These are phyloP conservation scores for Pilasporangium apinafurcum DNA, from an alignment of 352 stramenopile genomes.

Conservation along the genomic window DNA sequence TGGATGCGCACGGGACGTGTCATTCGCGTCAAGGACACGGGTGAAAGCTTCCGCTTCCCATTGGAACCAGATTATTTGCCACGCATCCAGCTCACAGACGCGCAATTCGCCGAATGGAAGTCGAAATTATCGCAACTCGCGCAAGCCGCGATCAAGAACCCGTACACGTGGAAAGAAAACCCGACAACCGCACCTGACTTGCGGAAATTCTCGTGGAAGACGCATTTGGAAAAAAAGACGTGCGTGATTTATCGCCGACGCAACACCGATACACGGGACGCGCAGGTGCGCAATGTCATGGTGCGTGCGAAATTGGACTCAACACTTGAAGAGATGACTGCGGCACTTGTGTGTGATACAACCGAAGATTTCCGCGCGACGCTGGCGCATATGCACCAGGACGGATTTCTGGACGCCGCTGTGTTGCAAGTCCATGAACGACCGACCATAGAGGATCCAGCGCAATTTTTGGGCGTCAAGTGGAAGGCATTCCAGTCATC, in stretches of 20 bases:
- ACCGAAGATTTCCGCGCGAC: slow-evolving; percentile 59
- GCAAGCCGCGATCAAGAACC: slow-evolving; percentile 30
- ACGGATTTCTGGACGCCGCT: slow-evolving; percentile 65
- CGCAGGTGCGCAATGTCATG: slow-evolving; percentile 37
- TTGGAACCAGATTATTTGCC: slow-evolving; percentile 57
- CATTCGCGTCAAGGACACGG: slow-evolving; percentile 67
- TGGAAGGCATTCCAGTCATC: slow-evolving; percentile 68
- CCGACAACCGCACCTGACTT: slow-evolving; percentile 46
- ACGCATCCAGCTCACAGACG: slow-evolving; percentile 19
- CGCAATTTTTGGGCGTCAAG: slow-evolving; percentile 71
- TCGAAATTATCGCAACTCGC: slow-evolving; percentile 23
- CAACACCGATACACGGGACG: slow-evolving; percentile 27
- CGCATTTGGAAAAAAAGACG: slow-evolving; percentile 62
- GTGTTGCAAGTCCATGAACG: slow-evolving; percentile 61
- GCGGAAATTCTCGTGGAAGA: slow-evolving; percentile 59
- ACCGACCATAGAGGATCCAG: slow-evolving; percentile 39
- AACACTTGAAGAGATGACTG: slow-evolving; percentile 66
- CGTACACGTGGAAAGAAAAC: slow-evolving; percentile 66
- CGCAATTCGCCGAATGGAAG: slow-evolving; percentile 23
- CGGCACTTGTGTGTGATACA: slow-evolving; percentile 47
- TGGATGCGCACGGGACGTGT: slow-evolving; percentile 70
- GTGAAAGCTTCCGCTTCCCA: slow-evolving; percentile 65
- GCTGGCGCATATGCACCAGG: slow-evolving; percentile 60
- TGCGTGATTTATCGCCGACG: slow-evolving; percentile 59
- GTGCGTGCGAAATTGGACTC: slow-evolving; percentile 62